phyloP scores from a whole-genome alignment of 1,139 yeast genomes.

The Magnusiomyces fungicola region DNA sequence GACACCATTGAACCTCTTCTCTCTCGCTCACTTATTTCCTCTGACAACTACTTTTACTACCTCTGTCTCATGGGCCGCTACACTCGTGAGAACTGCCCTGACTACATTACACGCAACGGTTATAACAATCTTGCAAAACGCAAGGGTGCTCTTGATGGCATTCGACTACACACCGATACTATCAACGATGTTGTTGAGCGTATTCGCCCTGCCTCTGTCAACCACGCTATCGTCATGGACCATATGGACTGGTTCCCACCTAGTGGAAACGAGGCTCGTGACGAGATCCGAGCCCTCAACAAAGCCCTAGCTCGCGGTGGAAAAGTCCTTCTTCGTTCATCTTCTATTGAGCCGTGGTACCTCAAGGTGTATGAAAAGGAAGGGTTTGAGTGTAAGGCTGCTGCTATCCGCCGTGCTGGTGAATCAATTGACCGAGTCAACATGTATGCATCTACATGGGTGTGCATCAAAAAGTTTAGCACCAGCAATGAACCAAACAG shows the following conservation, averaged over 20 bases:
- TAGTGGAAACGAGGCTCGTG: constrained; percentile 51
- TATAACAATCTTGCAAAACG: constrained; percentile 41
- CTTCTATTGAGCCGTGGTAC: constrained; percentile 72
- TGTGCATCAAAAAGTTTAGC: constrained; percentile 47
- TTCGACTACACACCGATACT: constrained; percentile 74
- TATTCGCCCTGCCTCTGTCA: constrained; percentile 52
- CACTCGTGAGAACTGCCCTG: constrained; percentile 64
- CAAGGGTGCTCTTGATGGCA: constrained; percentile 45
- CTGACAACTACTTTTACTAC: constrained; percentile 73
- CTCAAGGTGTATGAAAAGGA: constrained; percentile 55
- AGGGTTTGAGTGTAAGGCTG: constrained; percentile 64
- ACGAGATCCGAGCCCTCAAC: constrained; percentile 59
- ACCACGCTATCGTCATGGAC: constrained; percentile 80
- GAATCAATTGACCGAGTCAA: constrained; percentile 68
- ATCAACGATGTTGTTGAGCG: constrained; percentile 68
- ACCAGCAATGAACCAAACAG: background rate
- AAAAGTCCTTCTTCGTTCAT: constrained; percentile 69
- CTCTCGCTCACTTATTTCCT: constrained; percentile 52
- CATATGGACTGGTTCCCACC: constrained; percentile 91
- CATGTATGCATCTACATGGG: constrained; percentile 88
- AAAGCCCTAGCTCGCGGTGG: constrained; percentile 61
- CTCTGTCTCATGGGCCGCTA: constrained; percentile 58
- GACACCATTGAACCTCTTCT: constrained; percentile 76
- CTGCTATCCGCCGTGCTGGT: constrained; percentile 57
- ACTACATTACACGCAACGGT: constrained; percentile 57